Percentiles rank a stretch among this genome's conserved stretches.
phyloP scores from a whole-genome alignment of 306 rosid genomes.

The Crataegus laevigata region DNA sequence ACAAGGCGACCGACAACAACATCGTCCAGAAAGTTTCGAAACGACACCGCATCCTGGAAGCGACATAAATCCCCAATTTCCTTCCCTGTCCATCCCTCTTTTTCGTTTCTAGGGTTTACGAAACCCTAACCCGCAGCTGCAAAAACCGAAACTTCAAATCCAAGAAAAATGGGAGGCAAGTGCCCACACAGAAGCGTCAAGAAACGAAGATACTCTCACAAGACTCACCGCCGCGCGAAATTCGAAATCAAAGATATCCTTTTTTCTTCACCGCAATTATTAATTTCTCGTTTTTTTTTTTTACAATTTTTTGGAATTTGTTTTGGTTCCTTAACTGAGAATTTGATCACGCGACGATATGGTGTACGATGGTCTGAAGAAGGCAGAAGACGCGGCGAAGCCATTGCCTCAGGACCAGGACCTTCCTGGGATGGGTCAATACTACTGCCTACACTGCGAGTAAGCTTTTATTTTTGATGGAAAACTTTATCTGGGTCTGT shows the following conservation, averaged over 20 bases:
- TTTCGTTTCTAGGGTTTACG: neutral
- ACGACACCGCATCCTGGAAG: neutral
- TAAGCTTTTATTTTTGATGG: conserved; percentile 12
- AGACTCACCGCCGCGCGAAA: conserved; percentile 61
- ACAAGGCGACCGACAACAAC: neutral
- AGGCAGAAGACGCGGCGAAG: conserved; percentile 36
- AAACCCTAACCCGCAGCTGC: conserved; percentile 25
- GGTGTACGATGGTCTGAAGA: conserved; percentile 62
- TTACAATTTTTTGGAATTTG: neutral
- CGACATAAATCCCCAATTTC: neutral
- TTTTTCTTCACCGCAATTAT: neutral
- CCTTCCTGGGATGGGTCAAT: conserved; percentile 93
- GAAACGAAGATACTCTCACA: conserved; percentile 81
- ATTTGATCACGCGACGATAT: conserved; percentile 59
- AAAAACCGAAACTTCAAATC: conserved; percentile 8
- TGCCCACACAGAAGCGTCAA: conserved; percentile 86
- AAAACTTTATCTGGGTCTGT: neutral
- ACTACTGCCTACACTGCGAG: conserved; percentile 88
- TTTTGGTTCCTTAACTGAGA: conserved; percentile 37
- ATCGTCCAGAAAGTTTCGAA: neutral
- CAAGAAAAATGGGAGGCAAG: conserved; percentile 73
- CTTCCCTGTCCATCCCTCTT: neutral
- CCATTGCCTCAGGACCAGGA: conserved; percentile 78
- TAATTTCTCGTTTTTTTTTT: neutral
- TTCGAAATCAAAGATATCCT: conserved; percentile 76